phyloP scores from a whole-genome alignment of 2,329 filamentous ascomycete species.

The Epichloe bromicola region DNA sequence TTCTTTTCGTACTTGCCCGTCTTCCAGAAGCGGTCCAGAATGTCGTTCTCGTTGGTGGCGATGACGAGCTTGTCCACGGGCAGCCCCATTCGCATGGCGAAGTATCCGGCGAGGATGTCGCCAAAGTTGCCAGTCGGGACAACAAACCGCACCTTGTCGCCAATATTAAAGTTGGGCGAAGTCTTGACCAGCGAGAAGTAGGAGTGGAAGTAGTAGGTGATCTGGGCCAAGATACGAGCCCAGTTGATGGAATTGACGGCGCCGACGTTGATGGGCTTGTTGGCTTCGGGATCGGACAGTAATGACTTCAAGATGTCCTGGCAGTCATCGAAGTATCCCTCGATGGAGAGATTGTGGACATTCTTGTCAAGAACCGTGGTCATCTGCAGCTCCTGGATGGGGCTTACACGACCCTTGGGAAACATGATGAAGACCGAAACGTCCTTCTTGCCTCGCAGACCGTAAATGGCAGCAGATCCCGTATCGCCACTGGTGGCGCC shows the following conservation, averaged over 20 bases:
- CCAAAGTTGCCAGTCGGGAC: slow-evolving; percentile 96
- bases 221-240: slow-evolving; percentile 89
- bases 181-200: slow-evolving; percentile 69
- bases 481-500: slow-evolving; percentile 83
- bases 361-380: slow-evolving; percentile 83
- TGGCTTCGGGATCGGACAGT: slow-evolving; percentile 75
- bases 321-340: slow-evolving; percentile 91
- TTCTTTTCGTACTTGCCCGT: slow-evolving; percentile 84
- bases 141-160: slow-evolving; percentile 66
- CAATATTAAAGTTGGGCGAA: slow-evolving; percentile 46
- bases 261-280: slow-evolving; percentile 69
- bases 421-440: slow-evolving; percentile 92
- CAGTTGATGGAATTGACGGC: slow-evolving; percentile 97
- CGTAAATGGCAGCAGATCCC: slow-evolving; percentile 91
- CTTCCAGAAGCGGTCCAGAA: slow-evolving; percentile 89
- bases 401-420: slow-evolving; percentile 79
- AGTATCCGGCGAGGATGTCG: slow-evolving; percentile 86
- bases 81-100: slow-evolving; percentile 80
- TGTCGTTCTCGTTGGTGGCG: slow-evolving; percentile 96
- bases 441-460: slow-evolving; percentile 88
- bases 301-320: slow-evolving; percentile 94
- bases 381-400: slow-evolving; percentile 95
- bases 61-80: slow-evolving; percentile 81
- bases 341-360: slow-evolving; percentile 82
- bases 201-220: slow-evolving; percentile 91